Conservation (phyloP, 148 eudicot species). For the Camellia granthamiana region DNA sequence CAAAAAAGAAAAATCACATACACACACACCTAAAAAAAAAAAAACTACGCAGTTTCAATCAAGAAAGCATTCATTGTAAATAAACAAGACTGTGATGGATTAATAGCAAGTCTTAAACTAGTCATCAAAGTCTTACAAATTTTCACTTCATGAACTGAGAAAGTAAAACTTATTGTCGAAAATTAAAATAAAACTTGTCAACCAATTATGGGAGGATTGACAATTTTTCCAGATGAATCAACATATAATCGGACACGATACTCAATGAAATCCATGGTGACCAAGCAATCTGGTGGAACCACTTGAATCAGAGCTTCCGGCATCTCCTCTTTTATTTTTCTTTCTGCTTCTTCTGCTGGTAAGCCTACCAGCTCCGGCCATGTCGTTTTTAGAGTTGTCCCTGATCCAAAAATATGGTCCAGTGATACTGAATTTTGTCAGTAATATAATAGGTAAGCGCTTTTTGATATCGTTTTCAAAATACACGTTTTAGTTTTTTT, state of each 20-base stretch:
- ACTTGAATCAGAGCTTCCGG: conserved; percentile 3
- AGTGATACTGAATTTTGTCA: neutral
- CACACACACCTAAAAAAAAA: too few species aligned
- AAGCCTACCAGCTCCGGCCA: conserved; percentile 18
- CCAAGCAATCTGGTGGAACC: conserved; percentile 17
- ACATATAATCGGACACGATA: conserved; percentile 26
- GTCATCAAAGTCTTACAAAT: too few species aligned
- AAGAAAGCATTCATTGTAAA: too few species aligned
- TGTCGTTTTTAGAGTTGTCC: neutral
- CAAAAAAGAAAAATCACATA: too few species aligned
- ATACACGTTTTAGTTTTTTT: too few species aligned
- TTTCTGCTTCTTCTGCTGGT: conserved; percentile 30
- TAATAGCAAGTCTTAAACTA: too few species aligned
- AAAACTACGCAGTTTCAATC: too few species aligned
- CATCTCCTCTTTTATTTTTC: conserved; percentile 24
- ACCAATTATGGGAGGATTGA: conserved; percentile 19
- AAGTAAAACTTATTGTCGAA: neutral
- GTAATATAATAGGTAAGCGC: neutral
- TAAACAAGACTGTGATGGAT: too few species aligned
- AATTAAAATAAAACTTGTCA: neutral
- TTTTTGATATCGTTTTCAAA: too few species aligned
- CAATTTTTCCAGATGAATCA: conserved; percentile 28
- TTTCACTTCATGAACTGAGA: neutral
- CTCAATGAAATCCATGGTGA: conserved; percentile 20
- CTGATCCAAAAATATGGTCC: neutral